phyloP scores from a whole-genome alignment of 208 protist species.

The Acanthamoeba lenticulata region DNA sequence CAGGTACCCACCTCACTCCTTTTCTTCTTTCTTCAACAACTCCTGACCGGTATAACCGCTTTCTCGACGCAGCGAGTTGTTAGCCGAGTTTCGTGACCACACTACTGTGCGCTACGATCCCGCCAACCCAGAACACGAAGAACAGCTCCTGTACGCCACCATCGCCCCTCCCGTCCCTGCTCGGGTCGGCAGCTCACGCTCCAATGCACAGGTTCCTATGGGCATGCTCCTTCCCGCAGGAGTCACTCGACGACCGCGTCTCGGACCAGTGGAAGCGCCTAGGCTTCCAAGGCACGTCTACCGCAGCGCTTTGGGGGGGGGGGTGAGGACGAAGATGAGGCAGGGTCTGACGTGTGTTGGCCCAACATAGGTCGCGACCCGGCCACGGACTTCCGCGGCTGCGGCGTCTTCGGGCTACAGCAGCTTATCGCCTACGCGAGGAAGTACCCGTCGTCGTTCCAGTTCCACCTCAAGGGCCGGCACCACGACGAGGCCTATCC shows the following conservation, averaged over 20 bases:
- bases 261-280: slow-evolving; percentile 23
- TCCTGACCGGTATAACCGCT: too few species aligned
- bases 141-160: slow-evolving; percentile 21
- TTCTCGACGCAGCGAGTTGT: too few species aligned
- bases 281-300: slow-evolving; percentile 56
- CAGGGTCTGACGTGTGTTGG: too few species aligned
- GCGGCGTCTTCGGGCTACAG: slow-evolving; percentile 49
- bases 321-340: too few species aligned
- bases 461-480: neutral
- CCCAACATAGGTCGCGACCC: neutral
- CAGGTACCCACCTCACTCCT: neutral
- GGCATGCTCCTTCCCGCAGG: slow-evolving; percentile 27
- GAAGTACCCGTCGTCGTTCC: neutral
- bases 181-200: neutral
- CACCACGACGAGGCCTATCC: slow-evolving; percentile 50
- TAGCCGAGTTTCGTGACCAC: neutral
- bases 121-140: slow-evolving; percentile 18
- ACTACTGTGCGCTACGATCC: slow-evolving; percentile 11
- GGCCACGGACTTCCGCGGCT: slow-evolving; percentile 45
- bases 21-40: neutral
- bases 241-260: slow-evolving; percentile 5
- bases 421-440: slow-evolving; percentile 17
- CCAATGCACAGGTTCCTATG: slow-evolving; percentile 31
- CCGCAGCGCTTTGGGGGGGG: too few species aligned
- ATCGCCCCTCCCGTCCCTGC: too few species aligned